Evolutionary conservation across 148 eudicot species (phyloP), one percentile per base, ranked within the genome.

Genomic region (Salicornia ramosissima): DNA sequence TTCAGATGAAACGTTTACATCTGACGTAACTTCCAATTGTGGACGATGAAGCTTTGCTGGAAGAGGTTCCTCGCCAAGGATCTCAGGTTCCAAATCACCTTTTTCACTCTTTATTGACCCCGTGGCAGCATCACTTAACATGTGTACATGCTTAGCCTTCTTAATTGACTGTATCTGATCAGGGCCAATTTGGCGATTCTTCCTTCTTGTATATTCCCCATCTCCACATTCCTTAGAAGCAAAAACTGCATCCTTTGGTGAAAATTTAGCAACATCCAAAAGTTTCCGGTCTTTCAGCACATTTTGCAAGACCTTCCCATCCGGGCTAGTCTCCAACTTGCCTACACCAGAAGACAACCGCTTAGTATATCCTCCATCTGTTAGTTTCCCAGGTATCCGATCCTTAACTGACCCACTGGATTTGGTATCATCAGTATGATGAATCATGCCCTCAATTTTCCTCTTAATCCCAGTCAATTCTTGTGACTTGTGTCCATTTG

Each of bases 71-170:
- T 86, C 85, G 56, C 75, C 76, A 54, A 66, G 65, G 69, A 67
- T 57, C 53, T 63, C 69, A 61, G 78, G 63, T 50, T 70, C 82
- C 33, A 45, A 5, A 53, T 36, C 63, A 67, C 33, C 67, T 68
- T 78, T 72, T 76, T 34, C 75, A 66, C 43, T 70, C 68, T 13
- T 68, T 33, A 60, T 56, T 50, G 79, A 51, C 39, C 58, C 75
- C 72, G 74, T 83, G 45, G 74, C 14, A 22, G 74, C 55, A 80
- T 82, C 85, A 73, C 68, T 76, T 21, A 34, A 59, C 21, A 68
- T 34, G 78, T 76, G 84, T 36, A 62, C 80, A 78, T 18, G 77
- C 79, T 86, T 87, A 31, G 84, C 71, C 73, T 74, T 89, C 79
- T 87, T 83, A 61, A 73, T 64, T 28, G 77, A 68, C 47, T 49